Conservation (phyloP, 768 basidiomycete species). For the Tylopilus plumbeoviolaceoides region DNA sequence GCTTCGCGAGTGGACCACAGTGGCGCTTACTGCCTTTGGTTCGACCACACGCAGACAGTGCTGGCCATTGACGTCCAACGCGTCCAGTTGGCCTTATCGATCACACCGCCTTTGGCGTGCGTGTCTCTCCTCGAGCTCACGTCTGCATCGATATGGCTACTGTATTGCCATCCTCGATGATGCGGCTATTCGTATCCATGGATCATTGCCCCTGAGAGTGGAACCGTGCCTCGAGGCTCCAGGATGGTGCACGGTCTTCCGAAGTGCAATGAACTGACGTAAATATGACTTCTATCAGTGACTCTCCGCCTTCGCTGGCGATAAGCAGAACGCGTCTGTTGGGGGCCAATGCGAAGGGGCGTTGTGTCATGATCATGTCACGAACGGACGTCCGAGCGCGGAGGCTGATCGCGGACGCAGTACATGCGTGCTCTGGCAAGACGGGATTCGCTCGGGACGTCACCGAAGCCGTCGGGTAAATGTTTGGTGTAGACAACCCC, state of each 20-base stretch:
- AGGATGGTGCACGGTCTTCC: constrained; percentile 2
- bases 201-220: not conserved
- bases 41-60: not conserved
- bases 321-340: not conserved
- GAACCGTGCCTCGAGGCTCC: constrained; percentile 13
- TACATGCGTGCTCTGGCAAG: not conserved
- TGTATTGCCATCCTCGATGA: not conserved
- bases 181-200: too few relatives aligned
- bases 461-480: not conserved
- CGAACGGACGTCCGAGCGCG: not conserved
- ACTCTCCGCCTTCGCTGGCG: not conserved
- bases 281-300: constrained; percentile 9
- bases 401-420: not conserved
- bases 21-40: not conserved
- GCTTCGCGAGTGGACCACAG: not conserved
- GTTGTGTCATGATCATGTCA: not conserved
- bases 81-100: too few relatives aligned
- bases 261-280: constrained; percentile 6
- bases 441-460: not conserved
- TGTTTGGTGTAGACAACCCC: too few relatives aligned
- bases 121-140: not conserved
- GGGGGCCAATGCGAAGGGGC: too few relatives aligned
- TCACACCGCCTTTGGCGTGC: not conserved
- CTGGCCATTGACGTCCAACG: not conserved
- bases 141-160: constrained; percentile 1